Percentiles rank a stretch among this genome's conserved stretches.
Evolutionary conservation across 805 yeast genomes (phyloP).

Genomic region (Schwanniomyces polymorphus): DNA sequence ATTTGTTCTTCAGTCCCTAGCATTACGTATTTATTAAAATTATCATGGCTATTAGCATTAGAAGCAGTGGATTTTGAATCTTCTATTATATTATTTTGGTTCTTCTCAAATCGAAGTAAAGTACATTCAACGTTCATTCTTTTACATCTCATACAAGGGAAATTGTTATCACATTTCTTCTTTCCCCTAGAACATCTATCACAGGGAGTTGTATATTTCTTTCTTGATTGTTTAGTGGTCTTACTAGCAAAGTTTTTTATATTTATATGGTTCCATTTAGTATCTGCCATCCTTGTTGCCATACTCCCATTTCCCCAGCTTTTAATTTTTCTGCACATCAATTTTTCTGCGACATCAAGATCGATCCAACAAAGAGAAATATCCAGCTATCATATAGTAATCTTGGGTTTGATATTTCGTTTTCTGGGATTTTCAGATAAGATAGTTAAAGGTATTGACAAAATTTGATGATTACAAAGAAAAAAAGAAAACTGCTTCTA

Average conservation of each 20-base stretch:
- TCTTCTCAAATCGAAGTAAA: slow-evolving; percentile 28
- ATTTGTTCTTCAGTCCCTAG: neutral
- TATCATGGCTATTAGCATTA: neutral
- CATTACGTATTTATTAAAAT: neutral
- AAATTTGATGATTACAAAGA: no score
- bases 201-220: slow-evolving; percentile 22
- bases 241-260: neutral
- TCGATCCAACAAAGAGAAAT: no score
- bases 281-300: neutral
- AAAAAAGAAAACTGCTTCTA: no score
- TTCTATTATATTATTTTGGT: slow-evolving; percentile 28
- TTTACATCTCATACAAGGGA: slow-evolving; percentile 33
- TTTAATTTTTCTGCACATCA: no score
- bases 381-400: no score
- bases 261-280: neutral
- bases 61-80: slow-evolving; percentile 8
- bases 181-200: slow-evolving; percentile 39
- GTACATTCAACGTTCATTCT: slow-evolving; percentile 32
- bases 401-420: no score
- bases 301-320: neutral
- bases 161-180: slow-evolving; percentile 28
- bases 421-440: no score
- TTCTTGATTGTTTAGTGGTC: neutral
- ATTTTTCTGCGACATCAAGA: no score
- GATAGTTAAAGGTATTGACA: no score